These are phyloP conservation scores for Astragalus membranaceus DNA, from an alignment of 306 rosid species.

Conservation along the genomic window DNA sequence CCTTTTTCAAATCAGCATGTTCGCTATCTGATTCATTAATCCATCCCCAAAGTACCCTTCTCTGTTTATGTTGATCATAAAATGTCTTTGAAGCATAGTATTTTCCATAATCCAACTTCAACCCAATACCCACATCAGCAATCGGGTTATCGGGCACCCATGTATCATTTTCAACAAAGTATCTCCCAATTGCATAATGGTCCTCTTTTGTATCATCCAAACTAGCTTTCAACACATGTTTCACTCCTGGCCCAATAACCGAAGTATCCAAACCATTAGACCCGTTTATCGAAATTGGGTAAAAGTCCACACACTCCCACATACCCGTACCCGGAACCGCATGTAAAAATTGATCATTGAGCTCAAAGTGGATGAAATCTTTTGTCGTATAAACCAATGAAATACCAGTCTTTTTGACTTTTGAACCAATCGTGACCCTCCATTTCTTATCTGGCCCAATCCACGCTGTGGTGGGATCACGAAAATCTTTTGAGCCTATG, in stretches of 20 bases:
- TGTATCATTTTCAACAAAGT: slow-evolving; percentile 48
- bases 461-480: slow-evolving; percentile 81
- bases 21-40: slow-evolving; percentile 65
- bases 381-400: slow-evolving; percentile 46
- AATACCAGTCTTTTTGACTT: slow-evolving; percentile 35
- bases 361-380: slow-evolving; percentile 42
- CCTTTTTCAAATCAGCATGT: slow-evolving; percentile 51
- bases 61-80: slow-evolving; percentile 52
- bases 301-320: slow-evolving; percentile 95
- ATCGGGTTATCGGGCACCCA: slow-evolving; percentile 88
- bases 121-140: slow-evolving; percentile 78
- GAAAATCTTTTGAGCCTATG: slow-evolving; percentile 40
- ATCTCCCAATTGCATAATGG: slow-evolving; percentile 62
- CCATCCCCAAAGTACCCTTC: slow-evolving; percentile 81
- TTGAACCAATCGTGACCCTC: slow-evolving; percentile 61
- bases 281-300: slow-evolving; percentile 54
- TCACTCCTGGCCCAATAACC: slow-evolving; percentile 36
- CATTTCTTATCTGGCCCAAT: slow-evolving; percentile 52
- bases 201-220: slow-evolving; percentile 61
- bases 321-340: slow-evolving; percentile 77
- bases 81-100: slow-evolving; percentile 85
- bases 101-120: slow-evolving; percentile 63
- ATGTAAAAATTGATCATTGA: slow-evolving; percentile 30
- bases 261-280: slow-evolving; percentile 62
- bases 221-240: slow-evolving; percentile 77